Percentiles rank a stretch among this genome's conserved stretches.
Conservation (phyloP, 2,329 filamentous ascomycete species). For the Colletotrichum sp. region DNA sequence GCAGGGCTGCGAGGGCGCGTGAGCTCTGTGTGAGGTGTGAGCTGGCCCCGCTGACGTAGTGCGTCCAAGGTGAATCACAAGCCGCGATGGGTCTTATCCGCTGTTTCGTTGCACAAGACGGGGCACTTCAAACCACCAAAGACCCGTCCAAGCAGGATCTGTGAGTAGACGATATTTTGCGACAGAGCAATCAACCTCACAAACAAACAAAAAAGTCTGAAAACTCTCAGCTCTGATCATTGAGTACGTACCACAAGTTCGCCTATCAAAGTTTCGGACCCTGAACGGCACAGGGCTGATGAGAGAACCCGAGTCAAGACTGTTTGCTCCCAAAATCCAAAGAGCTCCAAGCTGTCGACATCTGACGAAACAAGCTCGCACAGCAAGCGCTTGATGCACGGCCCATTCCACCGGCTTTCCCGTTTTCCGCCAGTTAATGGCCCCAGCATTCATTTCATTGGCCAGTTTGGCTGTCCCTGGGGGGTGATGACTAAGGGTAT, state of each 20-base stretch:
- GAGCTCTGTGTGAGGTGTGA: background rate
- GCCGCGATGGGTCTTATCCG: background rate
- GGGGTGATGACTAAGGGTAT: accelerated
- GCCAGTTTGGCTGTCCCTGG: background rate
- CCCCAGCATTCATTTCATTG: background rate
- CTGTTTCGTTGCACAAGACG: background rate
- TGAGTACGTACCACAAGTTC: background rate
- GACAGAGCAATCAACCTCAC: background rate
- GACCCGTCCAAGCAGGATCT: background rate
- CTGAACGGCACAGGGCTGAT: background rate
- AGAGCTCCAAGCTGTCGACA: background rate
- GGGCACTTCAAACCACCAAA: background rate
- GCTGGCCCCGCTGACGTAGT: constrained; percentile 17
- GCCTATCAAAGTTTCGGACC: background rate
- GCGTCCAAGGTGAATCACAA: background rate
- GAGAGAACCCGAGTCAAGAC: background rate
- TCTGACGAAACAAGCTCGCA: constrained; percentile 12
- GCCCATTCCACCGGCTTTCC: background rate
- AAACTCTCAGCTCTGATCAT: background rate
- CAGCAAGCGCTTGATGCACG: background rate
- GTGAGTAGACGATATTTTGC: background rate
- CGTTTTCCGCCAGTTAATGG: background rate
- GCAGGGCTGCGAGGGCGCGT: background rate
- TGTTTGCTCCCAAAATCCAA: background rate
- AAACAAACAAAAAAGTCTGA: background rate